These are phyloP conservation scores for Taxawa tesnikishii DNA, from an alignment of 2,329 filamentous ascomycete genomes.

Conservation along the genomic window DNA sequence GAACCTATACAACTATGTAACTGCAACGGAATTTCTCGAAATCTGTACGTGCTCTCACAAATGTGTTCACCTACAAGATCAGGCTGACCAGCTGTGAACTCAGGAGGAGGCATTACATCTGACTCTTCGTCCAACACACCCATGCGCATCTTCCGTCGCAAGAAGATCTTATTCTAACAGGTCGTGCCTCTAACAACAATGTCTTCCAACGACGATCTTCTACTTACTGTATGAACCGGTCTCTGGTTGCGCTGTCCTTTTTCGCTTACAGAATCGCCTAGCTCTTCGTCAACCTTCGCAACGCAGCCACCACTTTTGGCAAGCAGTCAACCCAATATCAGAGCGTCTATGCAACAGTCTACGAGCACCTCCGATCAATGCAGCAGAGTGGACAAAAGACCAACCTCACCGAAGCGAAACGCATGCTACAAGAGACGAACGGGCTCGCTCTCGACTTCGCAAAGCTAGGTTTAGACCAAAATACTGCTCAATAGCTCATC, in stretches of 20 bases:
- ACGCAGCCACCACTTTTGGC: constrained; percentile 22
- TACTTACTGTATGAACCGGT: not conserved
- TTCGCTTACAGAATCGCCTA: constrained; percentile 8
- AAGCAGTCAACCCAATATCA: constrained; percentile 18
- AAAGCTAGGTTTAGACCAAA: not conserved
- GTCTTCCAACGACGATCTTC: not conserved
- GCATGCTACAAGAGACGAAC: not conserved
- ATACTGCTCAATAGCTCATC: too few relatives aligned
- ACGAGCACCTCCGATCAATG: constrained; percentile 20
- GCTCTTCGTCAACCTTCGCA: constrained; percentile 23
- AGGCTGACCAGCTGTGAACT: too few relatives aligned
- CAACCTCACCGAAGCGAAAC: constrained; percentile 10
- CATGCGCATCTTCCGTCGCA: too few relatives aligned
- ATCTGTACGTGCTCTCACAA: too few relatives aligned
- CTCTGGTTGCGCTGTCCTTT: not conserved
- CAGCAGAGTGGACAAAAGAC: constrained; percentile 12
- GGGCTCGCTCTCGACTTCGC: not conserved
- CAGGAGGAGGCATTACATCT: too few relatives aligned
- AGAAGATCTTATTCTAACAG: too few relatives aligned
- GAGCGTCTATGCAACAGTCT: constrained; percentile 16
- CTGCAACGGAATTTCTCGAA: too few relatives aligned
- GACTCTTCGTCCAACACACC: too few relatives aligned
- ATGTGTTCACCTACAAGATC: too few relatives aligned
- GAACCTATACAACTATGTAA: too few relatives aligned
- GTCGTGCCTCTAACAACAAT: too few relatives aligned